Evolutionary conservation across 2,329 filamentous ascomycete genomes (phyloP).

Genomic region (Aureobasidium sp.): DNA sequence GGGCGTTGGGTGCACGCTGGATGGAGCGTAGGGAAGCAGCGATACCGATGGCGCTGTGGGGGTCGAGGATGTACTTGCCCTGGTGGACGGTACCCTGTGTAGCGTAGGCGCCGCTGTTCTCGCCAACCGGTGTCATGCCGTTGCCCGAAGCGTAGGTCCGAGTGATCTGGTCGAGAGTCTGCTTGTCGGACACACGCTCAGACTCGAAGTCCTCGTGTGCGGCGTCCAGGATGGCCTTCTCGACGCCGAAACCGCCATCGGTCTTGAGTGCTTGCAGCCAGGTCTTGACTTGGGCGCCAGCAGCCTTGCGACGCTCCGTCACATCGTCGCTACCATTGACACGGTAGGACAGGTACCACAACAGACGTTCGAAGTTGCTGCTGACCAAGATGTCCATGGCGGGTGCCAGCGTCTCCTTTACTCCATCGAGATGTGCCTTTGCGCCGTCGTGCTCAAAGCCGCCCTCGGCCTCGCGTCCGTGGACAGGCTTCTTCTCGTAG

Average conservation of each 20-base stretch:
- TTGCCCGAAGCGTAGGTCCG: conserved; percentile 29
- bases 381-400: conserved; percentile 98
- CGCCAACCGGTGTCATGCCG: conserved; percentile 22
- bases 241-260: conserved; percentile 74
- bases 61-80: conserved; percentile 72
- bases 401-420: conserved; percentile 84
- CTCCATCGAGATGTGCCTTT: conserved; percentile 58
- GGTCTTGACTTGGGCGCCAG: conserved; percentile 62
- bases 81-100: conserved; percentile 29
- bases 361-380: conserved; percentile 89
- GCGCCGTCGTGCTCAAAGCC: conserved; percentile 47
- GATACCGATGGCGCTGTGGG: conserved; percentile 83
- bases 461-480: conserved; percentile 47
- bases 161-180: conserved; percentile 41
- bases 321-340: conserved; percentile 41
- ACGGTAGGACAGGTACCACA: conserved; percentile 85
- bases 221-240: conserved; percentile 59
- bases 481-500: conserved; percentile 75
- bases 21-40: conserved; percentile 61
- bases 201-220: conserved; percentile 72
- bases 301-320: conserved; percentile 39
- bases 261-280: conserved; percentile 79
- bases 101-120: conserved; percentile 25
- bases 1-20: conserved; percentile 38
- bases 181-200: conserved; percentile 54